Evolutionary conservation across 2,329 filamentous ascomycete species (phyloP).

Genomic region (Trichoderma sp.): DNA sequence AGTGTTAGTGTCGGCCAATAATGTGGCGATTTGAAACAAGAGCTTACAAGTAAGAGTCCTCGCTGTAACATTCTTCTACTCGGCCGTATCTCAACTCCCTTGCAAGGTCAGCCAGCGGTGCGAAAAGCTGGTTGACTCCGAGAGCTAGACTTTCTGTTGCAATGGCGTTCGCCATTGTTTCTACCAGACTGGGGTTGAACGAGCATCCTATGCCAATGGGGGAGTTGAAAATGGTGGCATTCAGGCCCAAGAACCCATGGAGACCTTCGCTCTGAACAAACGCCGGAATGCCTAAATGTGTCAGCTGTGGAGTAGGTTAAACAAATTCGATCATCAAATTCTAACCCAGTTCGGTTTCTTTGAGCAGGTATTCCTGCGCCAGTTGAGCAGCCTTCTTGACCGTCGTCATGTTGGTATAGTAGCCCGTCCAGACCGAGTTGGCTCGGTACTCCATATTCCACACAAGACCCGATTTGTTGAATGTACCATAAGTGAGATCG

Average conservation of each 20-base stretch:
- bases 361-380: constrained; percentile 12
- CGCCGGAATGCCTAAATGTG: not conserved
- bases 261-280: constrained; percentile 18
- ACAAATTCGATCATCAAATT: not conserved
- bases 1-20: not conserved
- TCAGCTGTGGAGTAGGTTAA: not conserved
- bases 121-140: constrained; percentile 14
- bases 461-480: constrained; percentile 18
- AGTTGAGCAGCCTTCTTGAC: constrained; percentile 12
- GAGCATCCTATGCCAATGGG: constrained; percentile 16
- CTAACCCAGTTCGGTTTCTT: constrained; percentile 12
- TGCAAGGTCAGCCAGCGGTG: constrained; percentile 10
- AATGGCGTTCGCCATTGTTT: constrained; percentile 8
- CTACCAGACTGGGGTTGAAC: constrained; percentile 4
- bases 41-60: constrained; percentile 7
- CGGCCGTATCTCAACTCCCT: constrained; percentile 18
- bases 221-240: constrained; percentile 16
- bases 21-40: not conserved
- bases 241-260: constrained; percentile 5
- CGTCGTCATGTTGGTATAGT: constrained; percentile 20
- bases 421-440: constrained; percentile 21
- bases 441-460: constrained; percentile 22
- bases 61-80: constrained; percentile 15
- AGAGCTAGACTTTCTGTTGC: constrained; percentile 13
- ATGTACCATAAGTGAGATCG: constrained; percentile 9